Base-by-base conservation (phyloP, 768 basidiomycete species). In the Hortiboletus campestris region DNA sequence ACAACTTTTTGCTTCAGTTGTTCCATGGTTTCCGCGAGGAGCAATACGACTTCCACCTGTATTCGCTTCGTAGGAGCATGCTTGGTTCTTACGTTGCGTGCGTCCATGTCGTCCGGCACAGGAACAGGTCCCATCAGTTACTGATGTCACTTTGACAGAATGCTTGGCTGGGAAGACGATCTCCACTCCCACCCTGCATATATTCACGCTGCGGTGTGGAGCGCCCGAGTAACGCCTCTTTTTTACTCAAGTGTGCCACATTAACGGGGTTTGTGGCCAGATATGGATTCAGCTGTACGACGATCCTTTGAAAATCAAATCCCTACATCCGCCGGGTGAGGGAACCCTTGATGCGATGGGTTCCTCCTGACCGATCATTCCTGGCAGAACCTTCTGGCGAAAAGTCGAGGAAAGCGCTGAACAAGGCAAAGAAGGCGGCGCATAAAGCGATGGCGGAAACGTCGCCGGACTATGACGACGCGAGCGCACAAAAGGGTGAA, bases 21-120 rank as follows among this genome's bases (percentile, higher is more conserved):
- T 98, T 96, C 69, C 81, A 87, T 50, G 89, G 89, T 49, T 82
- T 90, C 60, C 93, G 97, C 60, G 94, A 98, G 61, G 95, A 97
- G 65, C 94, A 98, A 72, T 98, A 89, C 63, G 97, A 99, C 71
- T 99, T 99, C 79, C 97, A 99, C 69, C 85, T 89, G 8, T 99
- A 98, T 71, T 91, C 91, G 61, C 61, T 98, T 61, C 86, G 97
- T 50, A 94, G 91, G 63, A 90, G 86, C 64, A 96, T 90, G 9
- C 74, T 98, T 34, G 88, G 86, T 50, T 84, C 92, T 13, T 98
- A 98, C 68, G 57, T 90, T 50, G 83, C 85, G 96, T 98, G 62
- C 57, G 89, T 75, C 12, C 32, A 46, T 32, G 22, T 58, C 43
- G 19, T 22, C 43, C 29, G 20, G 29, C 19, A 5, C 19, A 12